Base-by-base conservation (phyloP, 768 basidiomycete genomes). In the Clitopilus hobsonii region DNA sequence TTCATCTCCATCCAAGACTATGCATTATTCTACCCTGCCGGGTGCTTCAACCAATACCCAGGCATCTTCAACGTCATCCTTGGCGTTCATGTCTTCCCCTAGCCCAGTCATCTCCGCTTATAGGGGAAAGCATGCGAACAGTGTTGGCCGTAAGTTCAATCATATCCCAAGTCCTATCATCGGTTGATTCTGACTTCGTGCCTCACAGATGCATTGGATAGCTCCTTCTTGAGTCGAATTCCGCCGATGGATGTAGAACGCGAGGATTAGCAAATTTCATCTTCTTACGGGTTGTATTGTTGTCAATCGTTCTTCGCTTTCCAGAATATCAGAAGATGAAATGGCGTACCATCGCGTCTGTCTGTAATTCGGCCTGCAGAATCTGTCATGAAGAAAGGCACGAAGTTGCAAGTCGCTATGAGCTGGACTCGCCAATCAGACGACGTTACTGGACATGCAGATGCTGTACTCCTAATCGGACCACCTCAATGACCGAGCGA, bases 91-190 rank as follows among this genome's bases (percentile, higher is more conserved):
- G 38, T 54, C 71, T 27, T 71, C 73, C 0, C 77, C 76, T 0
- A 76, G 75, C 52, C 77, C 78, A 18, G 68, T 73, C 2, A 65
- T 77, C 16, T 71, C 74, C 3, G 72, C 77, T 2, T 78, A 76
- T 52, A 63, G 74, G 55, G 75, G 75, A 8, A 77, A 72, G 55
- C 72, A 75, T 48, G 53, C 61, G 1, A 68, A 57, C 18, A 61
- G 62, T 22, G 69, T 72, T 25, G 78, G 76, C 18, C 74, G 76
- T 77, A 52, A 59, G 74, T 50, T 6, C 20, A 8, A 10, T 14
- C 18, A 18, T 49, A 28, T 20, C 32, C n/a, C 24, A n/a, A 25
- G 4, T 50, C 13, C 38, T 52, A 11, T 29, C 56, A 25, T 2
- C 49, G 26, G 30, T 10, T n/a, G 45, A 32, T 32, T 41, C 27